A percentile compares a stretch with the other conserved stretches of the same genome.
Conservation (phyloP, 495 filamentous ascomycete genomes). For the Penicillium silybi region DNA sequence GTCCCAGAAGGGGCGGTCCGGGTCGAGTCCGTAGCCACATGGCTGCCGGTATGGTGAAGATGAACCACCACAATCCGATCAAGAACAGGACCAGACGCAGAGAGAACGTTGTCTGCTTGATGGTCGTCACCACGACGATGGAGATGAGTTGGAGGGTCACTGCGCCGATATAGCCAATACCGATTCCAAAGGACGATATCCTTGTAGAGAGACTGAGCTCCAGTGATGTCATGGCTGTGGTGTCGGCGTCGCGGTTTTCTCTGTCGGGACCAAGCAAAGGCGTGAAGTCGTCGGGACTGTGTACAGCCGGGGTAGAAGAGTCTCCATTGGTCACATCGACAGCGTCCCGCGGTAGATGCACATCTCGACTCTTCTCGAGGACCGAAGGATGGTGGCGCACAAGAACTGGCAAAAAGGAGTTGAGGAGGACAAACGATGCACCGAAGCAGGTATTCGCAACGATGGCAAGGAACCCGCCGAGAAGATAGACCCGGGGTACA, state of each 20-base stretch:
- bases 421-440: constrained; percentile 79
- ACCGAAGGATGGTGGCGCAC: constrained; percentile 69
- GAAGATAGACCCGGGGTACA: constrained; percentile 64
- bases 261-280: constrained; percentile 21
- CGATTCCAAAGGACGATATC: constrained; percentile 86
- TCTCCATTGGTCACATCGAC: constrained; percentile 21
- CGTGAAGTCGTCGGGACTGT: constrained; percentile 29
- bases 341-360: constrained; percentile 11
- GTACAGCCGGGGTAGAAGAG: neutral
- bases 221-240: constrained; percentile 40
- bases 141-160: constrained; percentile 73
- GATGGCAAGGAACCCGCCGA: constrained; percentile 80
- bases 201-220: constrained; percentile 74
- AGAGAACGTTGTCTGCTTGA: constrained; percentile 70
- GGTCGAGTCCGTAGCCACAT: constrained; percentile 89
- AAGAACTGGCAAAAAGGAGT: constrained; percentile 77
- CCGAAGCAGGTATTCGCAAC: constrained; percentile 88
- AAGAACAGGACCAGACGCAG: constrained; percentile 80
- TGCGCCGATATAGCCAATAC: constrained; percentile 83
- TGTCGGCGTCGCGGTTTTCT: constrained; percentile 11
- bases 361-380: constrained; percentile 7
- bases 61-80: constrained; percentile 91
- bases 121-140: constrained; percentile 65
- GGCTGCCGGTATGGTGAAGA: constrained; percentile 84
- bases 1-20: constrained; percentile 65